A percentile compares a stretch with the other conserved stretches of the same genome.
Conservation (phyloP, 2,329 filamentous ascomycete species). For the Sclerotinia trifoliorum region DNA sequence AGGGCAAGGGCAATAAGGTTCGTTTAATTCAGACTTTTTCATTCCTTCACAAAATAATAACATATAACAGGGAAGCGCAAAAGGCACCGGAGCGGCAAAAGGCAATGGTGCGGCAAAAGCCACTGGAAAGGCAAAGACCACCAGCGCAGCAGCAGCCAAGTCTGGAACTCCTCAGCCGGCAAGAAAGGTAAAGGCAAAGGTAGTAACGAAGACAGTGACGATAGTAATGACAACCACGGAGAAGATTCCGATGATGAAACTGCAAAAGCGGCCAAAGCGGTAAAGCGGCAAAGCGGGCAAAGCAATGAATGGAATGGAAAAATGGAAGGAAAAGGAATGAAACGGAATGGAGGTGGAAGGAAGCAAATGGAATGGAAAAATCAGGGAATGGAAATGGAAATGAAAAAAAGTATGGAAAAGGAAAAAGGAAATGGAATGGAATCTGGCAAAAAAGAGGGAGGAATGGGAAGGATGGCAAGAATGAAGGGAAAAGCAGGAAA, state of each 20-base stretch:
- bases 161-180: neutral
- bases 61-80: neutral
- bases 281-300: slow-evolving; percentile 5
- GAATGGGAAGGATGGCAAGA: no score
- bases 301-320: no score
- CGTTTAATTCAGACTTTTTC: neutral
- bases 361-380: no score
- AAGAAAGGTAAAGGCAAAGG: slow-evolving; percentile 27
- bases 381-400: no score
- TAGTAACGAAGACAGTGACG: no score
- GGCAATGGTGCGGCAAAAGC: neutral
- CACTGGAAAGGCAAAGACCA: neutral
- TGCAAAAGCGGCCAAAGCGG: neutral
- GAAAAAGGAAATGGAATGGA: no score
- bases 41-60: neutral
- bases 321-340: no score
- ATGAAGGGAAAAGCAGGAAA: no score
- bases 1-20: slow-evolving; percentile 9
- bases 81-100: neutral
- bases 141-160: neutral
- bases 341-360: no score
- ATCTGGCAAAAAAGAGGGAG: no score
- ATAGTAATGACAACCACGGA: no score
- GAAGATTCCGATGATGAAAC: neutral
- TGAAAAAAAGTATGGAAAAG: no score